Base-by-base conservation (phyloP, 176 grass and related monocot species). In the Raddia distichophylla region DNA sequence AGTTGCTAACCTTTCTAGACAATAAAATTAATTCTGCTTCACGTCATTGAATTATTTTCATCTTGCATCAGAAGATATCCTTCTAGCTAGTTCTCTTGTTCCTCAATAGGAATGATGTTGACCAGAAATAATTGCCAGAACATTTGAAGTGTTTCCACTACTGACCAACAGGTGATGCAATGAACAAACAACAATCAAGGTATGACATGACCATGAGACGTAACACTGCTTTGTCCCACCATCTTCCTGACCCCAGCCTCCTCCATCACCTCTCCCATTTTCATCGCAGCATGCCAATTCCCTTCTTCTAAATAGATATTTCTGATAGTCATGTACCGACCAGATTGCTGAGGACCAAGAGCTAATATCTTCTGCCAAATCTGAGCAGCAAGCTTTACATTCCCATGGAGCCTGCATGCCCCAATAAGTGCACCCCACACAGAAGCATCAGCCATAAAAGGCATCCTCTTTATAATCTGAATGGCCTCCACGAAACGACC, bases 391-490 rank as follows among this genome's bases (percentile, higher is more conserved):
- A 97, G 75, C 13, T 80, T 37, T 20, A 70, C 75, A 68, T 94
- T 67, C 18, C 83, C 87, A 79, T 94, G 83, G 56, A 90, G 76
- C 56, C 80, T 97, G 85, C 87, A 87, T 50, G 91, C 85, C 65
- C 87, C 89, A 73, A 97, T 66, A 91, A 94, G 94, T 67, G 91
- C 89, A 63, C 87, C 89, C 89, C 78, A 92, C 47, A 97, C 91
- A 63, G 89, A 94, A 58, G 74, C 87, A 74, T 97, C 91, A 19
- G 94, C 76, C 19, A 48, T 2, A 4, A 86, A 79, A 27, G 94
- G 87, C 91, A 97, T 97, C 54, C 71, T 83, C 13, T 77, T 50
- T 37, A 97, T 82, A 59, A 86, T 81, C 20, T 86, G 48, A 70
- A 90, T 16, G 7, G 94, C 94, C 62, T 92, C 89, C 9, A 14